A percentile compares a stretch with the other conserved stretches of the same genome.
These are phyloP conservation scores for Corymbia calophylla DNA, from an alignment of 441 rosid genomes.

Conservation along the genomic window DNA sequence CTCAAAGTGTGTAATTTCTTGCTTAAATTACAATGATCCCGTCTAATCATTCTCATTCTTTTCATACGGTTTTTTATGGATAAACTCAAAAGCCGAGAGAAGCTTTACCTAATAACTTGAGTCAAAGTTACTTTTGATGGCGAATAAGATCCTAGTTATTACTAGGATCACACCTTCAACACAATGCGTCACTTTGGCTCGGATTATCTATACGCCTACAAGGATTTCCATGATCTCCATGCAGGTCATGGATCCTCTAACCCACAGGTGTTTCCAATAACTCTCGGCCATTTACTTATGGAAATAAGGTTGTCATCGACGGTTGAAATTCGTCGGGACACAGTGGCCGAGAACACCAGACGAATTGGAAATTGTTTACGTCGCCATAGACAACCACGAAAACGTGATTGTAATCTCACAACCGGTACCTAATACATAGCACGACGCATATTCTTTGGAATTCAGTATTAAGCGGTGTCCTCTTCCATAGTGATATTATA, in stretches of 20 bases:
- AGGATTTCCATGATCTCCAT: not conserved
- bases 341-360: not conserved
- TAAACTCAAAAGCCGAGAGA: not conserved
- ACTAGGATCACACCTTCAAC: not conserved
- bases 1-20: not conserved
- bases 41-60: not conserved
- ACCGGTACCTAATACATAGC: not conserved
- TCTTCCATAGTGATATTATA: not conserved
- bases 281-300: not conserved
- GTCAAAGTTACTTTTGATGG: not conserved
- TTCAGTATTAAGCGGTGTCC: not conserved
- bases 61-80: not conserved
- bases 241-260: not conserved
- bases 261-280: not conserved
- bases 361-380: not conserved
- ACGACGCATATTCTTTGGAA: not conserved
- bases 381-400: not conserved
- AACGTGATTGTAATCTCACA: not conserved
- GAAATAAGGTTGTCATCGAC: not conserved
- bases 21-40: not conserved
- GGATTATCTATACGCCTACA: not conserved
- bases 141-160: not conserved
- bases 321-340: not conserved
- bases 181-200: not conserved
- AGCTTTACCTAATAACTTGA: not conserved